Evolutionary conservation across 495 filamentous ascomycete genomes (phyloP).

Genomic region (Ramalina intermedia): DNA sequence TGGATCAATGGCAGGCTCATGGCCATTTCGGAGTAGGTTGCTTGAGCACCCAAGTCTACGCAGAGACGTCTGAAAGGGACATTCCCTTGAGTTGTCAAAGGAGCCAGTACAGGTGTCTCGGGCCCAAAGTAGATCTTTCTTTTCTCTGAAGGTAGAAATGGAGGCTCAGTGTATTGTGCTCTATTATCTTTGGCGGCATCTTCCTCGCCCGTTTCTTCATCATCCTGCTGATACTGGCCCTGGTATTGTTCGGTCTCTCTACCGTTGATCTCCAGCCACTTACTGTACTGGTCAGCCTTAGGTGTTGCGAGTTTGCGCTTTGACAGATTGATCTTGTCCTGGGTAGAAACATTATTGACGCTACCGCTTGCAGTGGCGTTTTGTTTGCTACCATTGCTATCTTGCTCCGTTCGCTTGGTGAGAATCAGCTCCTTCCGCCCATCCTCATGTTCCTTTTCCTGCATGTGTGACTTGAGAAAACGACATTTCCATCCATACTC

Average conservation of each 20-base stretch:
- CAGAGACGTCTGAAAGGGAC: conserved; percentile 92
- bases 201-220: conserved; percentile 17
- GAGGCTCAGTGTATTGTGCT: conserved; percentile 68
- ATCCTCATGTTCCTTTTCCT: conserved; percentile 57
- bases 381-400: conserved; percentile 8
- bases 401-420: conserved; percentile 33
- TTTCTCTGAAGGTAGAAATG: conserved; percentile 84
- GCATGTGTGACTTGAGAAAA: conserved; percentile 66
- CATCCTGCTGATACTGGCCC: conserved; percentile 18
- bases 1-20: conserved; percentile 85
- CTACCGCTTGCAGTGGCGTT: conserved; percentile 43
- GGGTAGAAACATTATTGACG: conserved; percentile 54
- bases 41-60: conserved; percentile 70
- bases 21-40: conserved; percentile 98
- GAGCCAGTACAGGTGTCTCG: conserved; percentile 83
- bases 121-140: conserved; percentile 80
- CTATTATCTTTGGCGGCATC: conserved; percentile 40
- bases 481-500: conserved; percentile 83
- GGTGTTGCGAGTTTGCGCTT: conserved; percentile 49
- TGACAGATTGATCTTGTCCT: conserved; percentile 53
- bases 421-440: conserved; percentile 72
- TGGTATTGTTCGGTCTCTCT: conserved; percentile 37
- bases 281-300: conserved; percentile 59
- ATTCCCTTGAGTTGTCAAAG: conserved; percentile 90
- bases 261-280: conserved; percentile 53